Evolutionary conservation across 2,329 filamentous ascomycete species (phyloP).

Genomic region (Neonectria hederae): DNA sequence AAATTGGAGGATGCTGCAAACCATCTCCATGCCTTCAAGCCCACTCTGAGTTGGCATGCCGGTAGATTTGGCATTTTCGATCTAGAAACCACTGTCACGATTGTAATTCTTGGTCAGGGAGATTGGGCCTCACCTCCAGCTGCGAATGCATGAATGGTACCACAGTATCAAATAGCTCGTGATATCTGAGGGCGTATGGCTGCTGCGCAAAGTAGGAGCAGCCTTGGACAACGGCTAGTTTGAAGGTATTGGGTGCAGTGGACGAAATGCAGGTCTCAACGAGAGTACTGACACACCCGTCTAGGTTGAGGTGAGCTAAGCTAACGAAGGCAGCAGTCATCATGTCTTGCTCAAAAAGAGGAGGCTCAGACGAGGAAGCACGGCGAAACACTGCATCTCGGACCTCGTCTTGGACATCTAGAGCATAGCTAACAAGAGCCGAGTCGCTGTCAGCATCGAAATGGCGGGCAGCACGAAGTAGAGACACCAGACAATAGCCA

Average conservation of each 20-base stretch:
- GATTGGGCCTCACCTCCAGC: slow-evolving; percentile 59
- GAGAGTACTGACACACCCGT: slow-evolving; percentile 65
- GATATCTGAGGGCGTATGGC: slow-evolving; percentile 58
- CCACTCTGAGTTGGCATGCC: slow-evolving; percentile 16
- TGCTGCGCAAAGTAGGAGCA: slow-evolving; percentile 70
- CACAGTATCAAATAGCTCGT: slow-evolving; percentile 63
- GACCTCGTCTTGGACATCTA: slow-evolving; percentile 76
- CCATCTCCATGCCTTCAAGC: slow-evolving; percentile 38
- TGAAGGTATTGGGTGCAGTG: slow-evolving; percentile 67
- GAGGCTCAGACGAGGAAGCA: slow-evolving; percentile 57
- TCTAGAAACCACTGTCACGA: slow-evolving; percentile 19
- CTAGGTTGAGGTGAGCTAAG: slow-evolving; percentile 69
- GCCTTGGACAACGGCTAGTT: slow-evolving; percentile 69
- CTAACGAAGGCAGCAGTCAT: slow-evolving; percentile 75
- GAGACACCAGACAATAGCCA: slow-evolving; percentile 70
- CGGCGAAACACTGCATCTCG: slow-evolving; percentile 71
- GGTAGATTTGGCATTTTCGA: slow-evolving; percentile 31
- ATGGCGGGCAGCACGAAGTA: slow-evolving; percentile 71
- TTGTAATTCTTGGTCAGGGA: background rate
- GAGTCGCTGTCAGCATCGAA: slow-evolving; percentile 71
- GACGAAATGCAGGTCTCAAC: slow-evolving; percentile 65
- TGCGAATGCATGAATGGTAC: slow-evolving; percentile 66
- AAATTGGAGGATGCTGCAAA: slow-evolving; percentile 62
- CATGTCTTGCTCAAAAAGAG: slow-evolving; percentile 68
- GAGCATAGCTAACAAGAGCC: slow-evolving; percentile 71